Conservation (phyloP, 805 yeast genomes). For the Cyberlindnera maritima region DNA sequence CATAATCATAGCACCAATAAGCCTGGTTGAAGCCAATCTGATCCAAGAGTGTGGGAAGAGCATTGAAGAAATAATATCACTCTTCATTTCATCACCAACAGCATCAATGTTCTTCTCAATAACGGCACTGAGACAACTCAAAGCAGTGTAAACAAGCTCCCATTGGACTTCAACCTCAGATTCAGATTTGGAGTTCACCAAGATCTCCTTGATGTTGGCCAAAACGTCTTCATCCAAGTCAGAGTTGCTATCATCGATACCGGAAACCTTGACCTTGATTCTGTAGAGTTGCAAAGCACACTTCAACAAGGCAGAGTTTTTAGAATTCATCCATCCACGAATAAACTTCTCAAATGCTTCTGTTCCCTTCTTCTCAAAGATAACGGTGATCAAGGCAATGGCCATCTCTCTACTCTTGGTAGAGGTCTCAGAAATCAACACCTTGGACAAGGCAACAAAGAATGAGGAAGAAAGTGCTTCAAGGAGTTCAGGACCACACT, state of each 20-base stretch:
- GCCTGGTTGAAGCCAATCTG: conserved; percentile 60
- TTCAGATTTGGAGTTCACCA: conserved; percentile 36
- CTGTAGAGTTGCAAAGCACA: conserved; percentile 77
- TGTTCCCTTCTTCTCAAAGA: conserved; percentile 49
- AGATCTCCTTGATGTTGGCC: conserved; percentile 31
- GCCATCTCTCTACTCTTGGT: conserved; percentile 85
- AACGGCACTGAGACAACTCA: conserved; percentile 48
- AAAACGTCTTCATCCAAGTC: conserved; percentile 42
- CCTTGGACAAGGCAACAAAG: conserved; percentile 78
- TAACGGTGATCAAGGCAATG: conserved; percentile 49
- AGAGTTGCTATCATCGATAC: conserved; percentile 39
- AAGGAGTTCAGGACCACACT: conserved; percentile 58
- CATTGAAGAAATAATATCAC: conserved; percentile 47
- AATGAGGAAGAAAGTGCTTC: conserved; percentile 67
- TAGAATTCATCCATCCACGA: conserved; percentile 58
- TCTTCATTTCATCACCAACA: conserved; percentile 34
- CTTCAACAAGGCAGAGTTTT: conserved; percentile 52
- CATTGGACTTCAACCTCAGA: conserved; percentile 52
- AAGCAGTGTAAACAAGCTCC: conserved; percentile 73
- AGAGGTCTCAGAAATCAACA: conserved; percentile 73
- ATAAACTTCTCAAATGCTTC: conserved; percentile 36
- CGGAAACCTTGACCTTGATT: conserved; percentile 45
- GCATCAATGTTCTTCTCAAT: conserved; percentile 32
- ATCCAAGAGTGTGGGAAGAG: conserved; percentile 94
- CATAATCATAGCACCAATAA: conserved; percentile 51